phyloP scores from a whole-genome alignment of 331 rosid species.

The Malus hybrid region DNA sequence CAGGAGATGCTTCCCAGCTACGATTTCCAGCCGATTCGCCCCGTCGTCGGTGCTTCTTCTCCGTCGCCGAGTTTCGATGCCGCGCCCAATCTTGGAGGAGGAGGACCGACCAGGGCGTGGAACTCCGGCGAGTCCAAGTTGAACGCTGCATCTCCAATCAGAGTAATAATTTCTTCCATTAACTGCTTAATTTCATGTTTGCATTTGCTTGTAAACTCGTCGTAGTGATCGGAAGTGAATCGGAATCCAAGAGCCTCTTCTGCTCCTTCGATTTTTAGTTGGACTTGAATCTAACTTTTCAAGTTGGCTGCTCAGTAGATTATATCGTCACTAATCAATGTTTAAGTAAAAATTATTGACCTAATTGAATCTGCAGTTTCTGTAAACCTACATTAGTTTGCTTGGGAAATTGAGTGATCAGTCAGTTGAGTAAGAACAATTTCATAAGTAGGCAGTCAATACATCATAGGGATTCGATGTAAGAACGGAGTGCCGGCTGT shows the following conservation, averaged over 20 bases:
- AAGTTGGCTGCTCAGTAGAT: background rate
- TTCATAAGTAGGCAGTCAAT: background rate
- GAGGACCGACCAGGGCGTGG: constrained; percentile 39
- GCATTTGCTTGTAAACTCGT: background rate
- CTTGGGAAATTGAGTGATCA: background rate
- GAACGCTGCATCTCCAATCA: constrained; percentile 27
- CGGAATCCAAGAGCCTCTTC: background rate
- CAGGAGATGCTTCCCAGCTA: constrained; percentile 59
- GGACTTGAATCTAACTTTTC: background rate
- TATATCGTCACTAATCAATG: no score
- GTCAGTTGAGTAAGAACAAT: background rate
- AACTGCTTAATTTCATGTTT: background rate
- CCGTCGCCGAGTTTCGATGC: constrained; percentile 38
- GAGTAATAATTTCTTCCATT: constrained; percentile 24
- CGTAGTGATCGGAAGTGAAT: background rate
- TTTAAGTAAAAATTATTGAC: background rate
- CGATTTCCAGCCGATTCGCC: constrained; percentile 84
- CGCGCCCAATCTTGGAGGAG: constrained; percentile 25
- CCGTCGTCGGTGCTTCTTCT: constrained; percentile 26
- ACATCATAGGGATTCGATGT: no score
- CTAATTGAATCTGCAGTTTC: background rate
- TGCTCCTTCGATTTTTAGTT: background rate
- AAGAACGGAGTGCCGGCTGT: no score
- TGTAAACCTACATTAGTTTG: background rate
- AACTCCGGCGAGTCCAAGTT: constrained; percentile 46